Evolutionary conservation across 768 basidiomycete genomes (phyloP).

Genomic region (Leccinum arenicola): DNA sequence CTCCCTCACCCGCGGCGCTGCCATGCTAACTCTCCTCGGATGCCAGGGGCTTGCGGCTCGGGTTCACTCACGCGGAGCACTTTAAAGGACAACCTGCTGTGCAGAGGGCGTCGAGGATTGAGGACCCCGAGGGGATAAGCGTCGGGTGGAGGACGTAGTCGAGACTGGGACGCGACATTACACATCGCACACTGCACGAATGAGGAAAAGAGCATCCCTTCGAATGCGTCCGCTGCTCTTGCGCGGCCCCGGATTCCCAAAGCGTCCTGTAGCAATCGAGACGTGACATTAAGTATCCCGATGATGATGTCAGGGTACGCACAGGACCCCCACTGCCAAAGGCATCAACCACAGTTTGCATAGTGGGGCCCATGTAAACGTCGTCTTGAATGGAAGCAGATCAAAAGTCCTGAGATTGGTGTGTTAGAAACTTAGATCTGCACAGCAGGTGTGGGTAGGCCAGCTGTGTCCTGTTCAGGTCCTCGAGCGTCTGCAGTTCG

Average conservation of each 20-base stretch:
- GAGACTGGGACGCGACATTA: no score
- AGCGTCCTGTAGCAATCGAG: neutral
- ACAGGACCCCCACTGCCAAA: neutral
- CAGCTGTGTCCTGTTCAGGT: no score
- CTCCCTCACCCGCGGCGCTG: slow-evolving; percentile 3
- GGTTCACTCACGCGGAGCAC: slow-evolving; percentile 22
- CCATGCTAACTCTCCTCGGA: slow-evolving; percentile 21
- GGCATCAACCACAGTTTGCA: no score
- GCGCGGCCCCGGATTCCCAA: no score
- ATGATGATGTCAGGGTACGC: neutral
- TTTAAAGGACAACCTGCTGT: slow-evolving; percentile 28
- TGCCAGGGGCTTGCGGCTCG: slow-evolving; percentile 21
- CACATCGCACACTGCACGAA: neutral
- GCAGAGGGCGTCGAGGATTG: slow-evolving; percentile 33
- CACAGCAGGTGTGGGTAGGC: no score
- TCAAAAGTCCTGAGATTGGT: no score
- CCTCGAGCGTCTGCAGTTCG: no score
- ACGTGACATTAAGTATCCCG: no score
- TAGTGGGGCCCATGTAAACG: no score
- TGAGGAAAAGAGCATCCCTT: neutral
- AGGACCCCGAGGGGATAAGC: slow-evolving; percentile 36
- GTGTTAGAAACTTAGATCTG: no score
- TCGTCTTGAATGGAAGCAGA: no score
- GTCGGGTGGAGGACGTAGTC: slow-evolving; percentile 18
- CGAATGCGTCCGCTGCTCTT: neutral